Evolutionary conservation across 192 early-diverging fungal species (phyloP).

Genomic region (Coemansia sp.): DNA sequence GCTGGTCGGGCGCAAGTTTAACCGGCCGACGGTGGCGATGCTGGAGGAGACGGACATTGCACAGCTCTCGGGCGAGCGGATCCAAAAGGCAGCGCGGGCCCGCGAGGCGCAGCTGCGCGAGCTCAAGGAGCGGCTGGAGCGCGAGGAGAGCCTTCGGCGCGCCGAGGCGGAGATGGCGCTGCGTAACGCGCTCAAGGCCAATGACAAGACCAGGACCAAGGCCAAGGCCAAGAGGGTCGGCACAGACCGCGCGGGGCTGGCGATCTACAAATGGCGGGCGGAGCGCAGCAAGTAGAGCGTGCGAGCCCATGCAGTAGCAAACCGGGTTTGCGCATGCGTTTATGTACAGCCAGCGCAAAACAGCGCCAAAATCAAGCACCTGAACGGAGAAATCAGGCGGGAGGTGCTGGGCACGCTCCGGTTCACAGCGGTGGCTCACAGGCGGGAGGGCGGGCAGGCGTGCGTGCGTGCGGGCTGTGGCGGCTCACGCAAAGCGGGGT

Average conservation of each 20-base stretch:
- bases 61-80: conserved; percentile 11
- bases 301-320: not conserved
- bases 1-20: conserved; percentile 74
- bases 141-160: conserved; percentile 71
- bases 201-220: conserved; percentile 78
- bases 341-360: no score
- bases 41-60: conserved; percentile 49
- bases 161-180: conserved; percentile 74
- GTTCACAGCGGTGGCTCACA: no score
- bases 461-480: no score
- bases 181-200: conserved; percentile 75
- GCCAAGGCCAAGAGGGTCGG: conserved; percentile 79
- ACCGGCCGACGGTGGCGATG: conserved; percentile 64
- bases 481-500: no score
- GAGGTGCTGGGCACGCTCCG: no score
- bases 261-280: conserved; percentile 91
- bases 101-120: conserved; percentile 61
- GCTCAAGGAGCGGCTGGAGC: conserved; percentile 64
- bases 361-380: no score
- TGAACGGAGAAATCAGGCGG: no score
- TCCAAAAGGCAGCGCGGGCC: conserved; percentile 21
- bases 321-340: not conserved
- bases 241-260: conserved; percentile 70
- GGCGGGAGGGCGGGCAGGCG: no score
- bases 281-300: conserved; percentile 74